phyloP scores from a whole-genome alignment of 2,329 filamentous ascomycete species.

The Ascochyta lentis region DNA sequence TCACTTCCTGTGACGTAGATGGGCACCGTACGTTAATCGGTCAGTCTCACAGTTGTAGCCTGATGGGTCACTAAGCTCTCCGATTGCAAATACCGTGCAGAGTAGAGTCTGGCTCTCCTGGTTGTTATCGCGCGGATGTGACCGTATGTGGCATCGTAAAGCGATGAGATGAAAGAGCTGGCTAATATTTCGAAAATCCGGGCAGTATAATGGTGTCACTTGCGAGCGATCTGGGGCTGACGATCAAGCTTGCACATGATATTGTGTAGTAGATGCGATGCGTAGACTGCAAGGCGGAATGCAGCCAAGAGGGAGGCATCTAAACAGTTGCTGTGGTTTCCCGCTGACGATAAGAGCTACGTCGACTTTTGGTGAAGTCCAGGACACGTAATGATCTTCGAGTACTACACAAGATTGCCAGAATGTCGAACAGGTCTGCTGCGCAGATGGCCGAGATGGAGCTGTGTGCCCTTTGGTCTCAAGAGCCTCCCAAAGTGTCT shows the following conservation, averaged over 20 bases:
- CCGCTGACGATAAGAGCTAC: background rate
- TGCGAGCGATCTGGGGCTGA: background rate
- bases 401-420: slow-evolving; percentile 7
- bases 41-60: too few species aligned
- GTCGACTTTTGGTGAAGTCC: background rate
- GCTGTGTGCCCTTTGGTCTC: background rate
- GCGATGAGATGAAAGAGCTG: background rate
- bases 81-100: too few species aligned
- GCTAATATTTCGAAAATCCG: background rate
- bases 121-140: background rate
- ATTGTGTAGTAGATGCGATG: background rate
- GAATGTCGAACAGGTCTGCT: background rate
- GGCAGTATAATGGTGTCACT: background rate
- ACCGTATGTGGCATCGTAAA: background rate
- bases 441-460: slow-evolving; percentile 10
- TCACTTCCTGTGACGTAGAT: too few species aligned
- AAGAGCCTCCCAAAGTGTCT: background rate
- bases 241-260: background rate
- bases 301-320: background rate
- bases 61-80: too few species aligned
- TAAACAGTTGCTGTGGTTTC: background rate
- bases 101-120: background rate
- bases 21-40: too few species aligned
- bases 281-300: background rate
- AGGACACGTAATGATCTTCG: background rate